phyloP scores from a whole-genome alignment of 805 yeast genomes.

The Yarrowia phangngaensis region DNA sequence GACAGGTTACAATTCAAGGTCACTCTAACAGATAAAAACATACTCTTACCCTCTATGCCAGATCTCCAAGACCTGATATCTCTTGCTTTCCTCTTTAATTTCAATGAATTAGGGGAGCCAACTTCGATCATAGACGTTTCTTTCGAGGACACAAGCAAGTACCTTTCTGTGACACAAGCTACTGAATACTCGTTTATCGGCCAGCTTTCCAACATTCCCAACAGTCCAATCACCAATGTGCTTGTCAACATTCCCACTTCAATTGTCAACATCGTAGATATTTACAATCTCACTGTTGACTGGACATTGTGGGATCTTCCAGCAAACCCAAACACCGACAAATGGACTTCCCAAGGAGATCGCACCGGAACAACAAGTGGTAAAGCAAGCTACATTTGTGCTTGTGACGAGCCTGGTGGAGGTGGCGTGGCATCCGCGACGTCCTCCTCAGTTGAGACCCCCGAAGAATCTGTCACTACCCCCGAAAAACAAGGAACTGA shows the following conservation, averaged over 20 bases:
- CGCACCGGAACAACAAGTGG: not conserved
- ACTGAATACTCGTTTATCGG: not conserved
- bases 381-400: not conserved
- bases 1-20: not conserved
- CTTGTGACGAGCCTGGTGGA: not conserved
- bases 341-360: not conserved
- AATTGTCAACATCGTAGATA: not conserved
- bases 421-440: slow-evolving; percentile 4
- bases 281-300: not conserved
- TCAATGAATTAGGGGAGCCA: not conserved
- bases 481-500: not conserved
- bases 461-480: not conserved
- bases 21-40: not conserved
- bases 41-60: not conserved
- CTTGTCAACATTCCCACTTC: not conserved
- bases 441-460: not conserved
- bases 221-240: not conserved
- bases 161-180: too few relatives aligned
- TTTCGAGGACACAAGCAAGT: not conserved
- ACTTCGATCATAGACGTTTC: not conserved
- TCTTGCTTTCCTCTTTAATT: not conserved
- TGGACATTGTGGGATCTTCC: not conserved
- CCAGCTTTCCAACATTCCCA: slow-evolving; percentile 6
- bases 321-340: not conserved
- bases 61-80: not conserved